Evolutionary conservation across 2,329 filamentous ascomycete species (phyloP), one percentile per base, ranked within the genome.

Genomic region (Botrytis tulipae): DNA sequence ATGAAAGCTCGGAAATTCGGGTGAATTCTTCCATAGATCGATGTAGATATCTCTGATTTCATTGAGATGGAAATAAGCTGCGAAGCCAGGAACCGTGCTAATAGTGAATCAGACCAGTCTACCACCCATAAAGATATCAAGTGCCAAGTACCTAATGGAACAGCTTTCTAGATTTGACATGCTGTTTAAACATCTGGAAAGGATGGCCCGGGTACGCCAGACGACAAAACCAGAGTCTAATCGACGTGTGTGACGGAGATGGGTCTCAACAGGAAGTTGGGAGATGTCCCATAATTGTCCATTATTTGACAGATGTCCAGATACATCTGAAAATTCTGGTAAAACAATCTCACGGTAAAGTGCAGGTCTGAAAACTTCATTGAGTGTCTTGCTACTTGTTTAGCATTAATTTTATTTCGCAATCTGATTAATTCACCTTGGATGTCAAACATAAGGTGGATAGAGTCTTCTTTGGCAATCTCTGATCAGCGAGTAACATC

Each of bases 261-360:
- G 70, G 25, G 44, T 51, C 61, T 65, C 59, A 42, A 57, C 16
- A 44, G 70, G 46, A 42, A 71, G 59, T 44, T 63, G 59, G 14
- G 25, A 42, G n/a, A 65, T 71, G 32, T 1, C 42, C 37, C 22
- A 2, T 6, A 71, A 25, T 40, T 51, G 44, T 35, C 3, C 3
- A 61, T 71, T n/a, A 1, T 71, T 71, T 6, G 20, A 35, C 22
- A 22, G 8, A 25, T 54, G 59, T 6, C 4, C 7, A 18, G 1
- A 9, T 1, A 10, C 44, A 22, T 44, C 40, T 20, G 14, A 14
- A 29, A 37, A 20, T 35, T 46, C 59, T 54, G 35, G 32, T 32
- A 57, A 20, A 25, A 71, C 59, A 22, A 71, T 71, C 29, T 71
- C 40, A 54, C 69, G 69, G 22, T 71, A 63, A 37, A 71, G 70